Conservation (phyloP, 331 rosid genomes). For the Phaseolus coccineus region DNA sequence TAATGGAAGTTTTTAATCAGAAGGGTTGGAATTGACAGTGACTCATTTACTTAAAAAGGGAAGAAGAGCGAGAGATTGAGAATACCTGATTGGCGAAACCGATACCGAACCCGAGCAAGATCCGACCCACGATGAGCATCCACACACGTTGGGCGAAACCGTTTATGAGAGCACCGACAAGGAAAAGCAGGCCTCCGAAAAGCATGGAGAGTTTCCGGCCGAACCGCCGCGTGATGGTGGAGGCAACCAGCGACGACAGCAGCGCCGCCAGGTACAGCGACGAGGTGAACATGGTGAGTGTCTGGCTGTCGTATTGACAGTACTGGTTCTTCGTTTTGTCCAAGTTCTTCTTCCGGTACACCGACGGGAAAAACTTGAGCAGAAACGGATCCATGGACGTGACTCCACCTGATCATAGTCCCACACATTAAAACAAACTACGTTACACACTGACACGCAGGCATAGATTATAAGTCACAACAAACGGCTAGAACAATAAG, state of each 20-base stretch:
- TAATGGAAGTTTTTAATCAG: neutral
- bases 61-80: neutral
- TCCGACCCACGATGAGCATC: slow-evolving; percentile 90
- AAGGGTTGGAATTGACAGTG: neutral
- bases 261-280: slow-evolving; percentile 88
- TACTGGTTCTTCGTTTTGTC: slow-evolving; percentile 58
- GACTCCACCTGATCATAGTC: slow-evolving; percentile 71
- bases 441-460: neutral
- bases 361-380: slow-evolving; percentile 70
- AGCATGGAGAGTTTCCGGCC: slow-evolving; percentile 87
- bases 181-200: slow-evolving; percentile 77
- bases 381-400: slow-evolving; percentile 89
- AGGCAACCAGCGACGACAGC: slow-evolving; percentile 74
- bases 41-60: neutral
- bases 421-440: neutral
- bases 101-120: slow-evolving; percentile 87
- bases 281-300: slow-evolving; percentile 84
- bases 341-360: slow-evolving; percentile 56
- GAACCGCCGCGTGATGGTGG: slow-evolving; percentile 68
- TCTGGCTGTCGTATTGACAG: slow-evolving; percentile 80
- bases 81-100: slow-evolving; percentile 93
- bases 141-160: slow-evolving; percentile 64
- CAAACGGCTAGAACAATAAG: neutral
- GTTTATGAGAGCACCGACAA: slow-evolving; percentile 73
- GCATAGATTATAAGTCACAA: neutral